Evolutionary conservation across 169 alveolate genomes (phyloP).

Genomic region (Cystoisospora suis): DNA sequence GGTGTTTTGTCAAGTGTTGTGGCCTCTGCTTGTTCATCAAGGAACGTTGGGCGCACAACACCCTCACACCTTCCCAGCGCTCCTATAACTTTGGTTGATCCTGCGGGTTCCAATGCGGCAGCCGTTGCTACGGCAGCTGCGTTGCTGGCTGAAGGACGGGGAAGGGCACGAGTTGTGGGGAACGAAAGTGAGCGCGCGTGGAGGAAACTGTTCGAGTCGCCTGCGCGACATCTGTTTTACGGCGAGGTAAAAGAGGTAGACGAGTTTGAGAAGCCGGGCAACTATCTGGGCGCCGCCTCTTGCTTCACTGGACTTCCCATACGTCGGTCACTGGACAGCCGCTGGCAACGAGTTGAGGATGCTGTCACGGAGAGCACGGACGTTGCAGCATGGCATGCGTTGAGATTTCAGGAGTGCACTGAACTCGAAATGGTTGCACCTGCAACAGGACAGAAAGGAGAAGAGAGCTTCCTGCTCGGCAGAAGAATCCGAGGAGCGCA

Average conservation of each 20-base stretch:
- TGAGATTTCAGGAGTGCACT: conserved; percentile 5
- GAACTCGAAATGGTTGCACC: background rate
- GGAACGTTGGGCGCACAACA: too few species aligned
- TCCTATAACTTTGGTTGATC: background rate
- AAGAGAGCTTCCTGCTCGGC: background rate
- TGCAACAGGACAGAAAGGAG: background rate
- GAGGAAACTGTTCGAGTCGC: conserved; percentile 44
- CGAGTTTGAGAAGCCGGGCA: background rate
- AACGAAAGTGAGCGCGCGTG: too few species aligned
- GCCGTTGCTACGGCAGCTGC: background rate
- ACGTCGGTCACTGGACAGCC: conserved; percentile 35
- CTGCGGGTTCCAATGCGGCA: background rate
- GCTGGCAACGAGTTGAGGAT: conserved; percentile 59
- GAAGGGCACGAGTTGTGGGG: too few species aligned
- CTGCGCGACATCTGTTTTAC: conserved; percentile 22
- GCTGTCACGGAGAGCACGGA: conserved; percentile 52
- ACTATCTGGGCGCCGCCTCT: conserved; percentile 40
- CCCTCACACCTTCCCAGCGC: too few species aligned
- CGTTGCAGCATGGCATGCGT: conserved; percentile 53
- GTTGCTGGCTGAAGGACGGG: background rate
- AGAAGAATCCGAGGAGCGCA: background rate
- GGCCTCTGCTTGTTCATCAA: too few species aligned
- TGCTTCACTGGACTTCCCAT: conserved; percentile 49
- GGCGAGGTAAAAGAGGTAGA: conserved; percentile 37
- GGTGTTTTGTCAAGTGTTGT: too few species aligned